Evolutionary conservation across 2,329 filamentous ascomycete species (phyloP).

Genomic region (Parastagonospora avenae): DNA sequence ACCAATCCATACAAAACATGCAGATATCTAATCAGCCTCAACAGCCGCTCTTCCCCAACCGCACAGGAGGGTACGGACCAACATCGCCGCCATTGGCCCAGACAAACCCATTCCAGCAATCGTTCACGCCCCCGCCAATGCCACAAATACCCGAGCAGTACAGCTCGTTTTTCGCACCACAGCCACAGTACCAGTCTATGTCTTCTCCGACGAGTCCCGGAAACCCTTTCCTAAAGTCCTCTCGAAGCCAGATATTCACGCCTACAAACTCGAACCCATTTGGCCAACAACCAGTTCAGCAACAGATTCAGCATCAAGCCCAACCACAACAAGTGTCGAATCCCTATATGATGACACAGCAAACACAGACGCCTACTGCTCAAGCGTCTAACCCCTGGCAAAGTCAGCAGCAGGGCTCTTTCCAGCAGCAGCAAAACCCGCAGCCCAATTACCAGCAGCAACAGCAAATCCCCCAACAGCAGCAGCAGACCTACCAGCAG

Average conservation of each 20-base stretch:
- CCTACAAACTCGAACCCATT: constrained; percentile 47
- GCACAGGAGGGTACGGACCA: constrained; percentile 66
- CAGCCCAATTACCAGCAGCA: constrained; percentile 23
- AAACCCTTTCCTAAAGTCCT: constrained; percentile 53
- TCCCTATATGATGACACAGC: constrained; percentile 28
- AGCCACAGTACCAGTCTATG: constrained; percentile 46
- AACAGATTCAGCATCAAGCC: constrained; percentile 19
- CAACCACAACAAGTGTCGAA: constrained; percentile 31
- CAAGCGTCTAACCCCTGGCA: constrained; percentile 32
- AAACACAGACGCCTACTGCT: constrained; percentile 15
- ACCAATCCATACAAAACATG: constrained; percentile 76
- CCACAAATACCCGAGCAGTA: constrained; percentile 49
- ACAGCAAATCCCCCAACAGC: constrained; percentile 22
- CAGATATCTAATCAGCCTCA: constrained; percentile 59
- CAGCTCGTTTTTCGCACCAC: constrained; percentile 37
- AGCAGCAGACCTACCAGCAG: constrained; percentile 12
- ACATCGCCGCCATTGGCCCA: constrained; percentile 44
- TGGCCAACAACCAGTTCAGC: constrained; percentile 35
- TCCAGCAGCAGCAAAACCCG: background rate
- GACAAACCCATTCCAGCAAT: constrained; percentile 49
- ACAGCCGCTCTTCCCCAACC: constrained; percentile 70
- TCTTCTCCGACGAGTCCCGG: constrained; percentile 44
- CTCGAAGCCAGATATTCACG: constrained; percentile 51
- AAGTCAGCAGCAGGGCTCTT: constrained; percentile 17
- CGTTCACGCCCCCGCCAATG: constrained; percentile 49